Conservation (phyloP, 495 filamentous ascomycete species). For the Daldinia vernicosa region DNA sequence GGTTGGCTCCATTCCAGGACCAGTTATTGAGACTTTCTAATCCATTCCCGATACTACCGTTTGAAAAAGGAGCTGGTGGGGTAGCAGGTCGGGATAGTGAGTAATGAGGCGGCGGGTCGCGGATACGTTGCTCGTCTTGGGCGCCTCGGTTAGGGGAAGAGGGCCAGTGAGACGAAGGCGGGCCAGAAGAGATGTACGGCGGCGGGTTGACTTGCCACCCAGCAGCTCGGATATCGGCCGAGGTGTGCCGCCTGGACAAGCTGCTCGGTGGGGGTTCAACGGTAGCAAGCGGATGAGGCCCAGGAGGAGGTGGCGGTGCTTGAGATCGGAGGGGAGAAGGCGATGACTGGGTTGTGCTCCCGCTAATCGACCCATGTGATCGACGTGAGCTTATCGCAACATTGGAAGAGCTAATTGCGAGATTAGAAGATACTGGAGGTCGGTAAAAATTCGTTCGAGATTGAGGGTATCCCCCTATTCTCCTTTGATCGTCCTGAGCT, state of each 20-base stretch:
- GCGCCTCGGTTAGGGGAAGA: constrained; percentile 77
- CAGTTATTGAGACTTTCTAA: constrained; percentile 62
- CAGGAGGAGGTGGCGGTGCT: constrained; percentile 70
- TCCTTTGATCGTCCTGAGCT: constrained; percentile 83
- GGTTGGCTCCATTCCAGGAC: constrained; percentile 60
- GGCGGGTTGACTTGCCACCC: constrained; percentile 82
- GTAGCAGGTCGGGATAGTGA: constrained; percentile 83
- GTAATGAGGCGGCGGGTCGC: constrained; percentile 83
- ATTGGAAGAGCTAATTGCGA: constrained; percentile 72
- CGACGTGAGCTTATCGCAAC: constrained; percentile 79
- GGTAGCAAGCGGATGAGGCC: constrained; percentile 78
- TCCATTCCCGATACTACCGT: constrained; percentile 51
- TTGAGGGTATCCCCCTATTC: constrained; percentile 61
- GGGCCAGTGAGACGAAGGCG: constrained; percentile 82
- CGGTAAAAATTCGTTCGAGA: constrained; percentile 65
- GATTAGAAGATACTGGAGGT: constrained; percentile 79
- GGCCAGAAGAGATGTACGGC: constrained; percentile 74
- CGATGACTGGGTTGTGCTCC: constrained; percentile 70
- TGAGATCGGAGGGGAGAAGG: constrained; percentile 77
- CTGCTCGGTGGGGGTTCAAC: constrained; percentile 79
- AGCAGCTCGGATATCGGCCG: constrained; percentile 91
- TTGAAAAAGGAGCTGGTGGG: constrained; percentile 65
- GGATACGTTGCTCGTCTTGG: constrained; percentile 79
- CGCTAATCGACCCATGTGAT: constrained; percentile 78
- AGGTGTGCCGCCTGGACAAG: constrained; percentile 87